Evolutionary conservation across 2,329 filamentous ascomycete genomes (phyloP), one percentile per base, ranked within the genome.

Genomic region (Xylariaceae sp.): DNA sequence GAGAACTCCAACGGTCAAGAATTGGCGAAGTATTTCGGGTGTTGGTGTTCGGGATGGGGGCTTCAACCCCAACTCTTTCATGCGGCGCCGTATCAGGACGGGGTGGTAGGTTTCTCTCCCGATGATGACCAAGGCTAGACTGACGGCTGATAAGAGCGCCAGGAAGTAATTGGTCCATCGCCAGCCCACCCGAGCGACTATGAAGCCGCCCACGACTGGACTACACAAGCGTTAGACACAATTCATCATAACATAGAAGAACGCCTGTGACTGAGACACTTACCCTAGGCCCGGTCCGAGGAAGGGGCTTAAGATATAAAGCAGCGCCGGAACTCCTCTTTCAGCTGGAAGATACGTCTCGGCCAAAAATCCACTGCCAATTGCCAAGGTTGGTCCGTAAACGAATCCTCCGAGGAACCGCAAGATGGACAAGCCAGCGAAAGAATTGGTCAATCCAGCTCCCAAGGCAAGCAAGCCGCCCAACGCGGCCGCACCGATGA

Each of bases 91-190:
- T 38, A 69, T 65, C 8, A 76, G 60, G 2, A 79, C 61, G 1
- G 79, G 72, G 45, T 80, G 76, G 56, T 78, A 81, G 0, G 80
- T 82, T 56, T 84, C 80, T 23, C 71, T 72, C 2, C 72, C 66
- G 2, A 76, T 41, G 0, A 72, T 49, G 2, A 63, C 59, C 29
- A 67, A 48, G 35, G 67, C 19, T 34, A 70, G 58, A 40, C 62
- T 61, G 38, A 70, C 58, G 39, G 61, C 54, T 14, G 64, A 61
- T 42, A 78, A 71, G 56, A 78, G 74, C 42, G 75, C 60, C 27
- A 76, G 53, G 0, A 70, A 73, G 64, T 69, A 79, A 43, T 77
- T 69, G 0, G 74, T 78, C 76, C 76, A 79, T 5, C 74, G 68
- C 76, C 75, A 79, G 22, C 64, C 66, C 42, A 71, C 71, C 5